Evolutionary conservation across 345 rosid species (phyloP).

Genomic region (Xanthoceras sorbifolium): DNA sequence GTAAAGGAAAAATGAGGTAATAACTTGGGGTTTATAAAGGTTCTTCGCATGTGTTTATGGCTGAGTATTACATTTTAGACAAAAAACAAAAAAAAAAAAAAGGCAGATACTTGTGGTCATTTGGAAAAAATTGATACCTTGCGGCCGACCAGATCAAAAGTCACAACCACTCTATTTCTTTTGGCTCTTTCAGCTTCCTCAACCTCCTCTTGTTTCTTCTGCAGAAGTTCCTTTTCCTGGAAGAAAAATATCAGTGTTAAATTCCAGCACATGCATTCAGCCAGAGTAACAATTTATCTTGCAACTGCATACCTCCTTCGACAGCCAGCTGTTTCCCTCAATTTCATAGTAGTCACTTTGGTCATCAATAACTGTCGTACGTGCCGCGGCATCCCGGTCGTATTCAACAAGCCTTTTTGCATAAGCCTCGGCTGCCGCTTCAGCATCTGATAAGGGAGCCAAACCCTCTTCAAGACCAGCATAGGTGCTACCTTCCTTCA

Average conservation of each 20-base stretch:
- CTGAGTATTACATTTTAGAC: not conserved
- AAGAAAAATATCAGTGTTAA: not conserved
- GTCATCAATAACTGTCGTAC: slow-evolving; percentile 94
- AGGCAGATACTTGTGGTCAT: not conserved
- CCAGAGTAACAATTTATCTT: not conserved
- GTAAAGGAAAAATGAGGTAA: not conserved
- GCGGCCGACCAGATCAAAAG: slow-evolving; percentile 93
- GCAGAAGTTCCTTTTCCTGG: slow-evolving; percentile 85
- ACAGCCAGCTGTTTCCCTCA: slow-evolving; percentile 93
- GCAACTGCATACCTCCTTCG: slow-evolving; percentile 65
- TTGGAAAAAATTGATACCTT: slow-evolving; percentile 54
- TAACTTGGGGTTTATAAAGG: not conserved
- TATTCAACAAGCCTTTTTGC: slow-evolving; percentile 92
- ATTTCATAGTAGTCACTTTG: slow-evolving; percentile 94
- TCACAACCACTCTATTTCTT: slow-evolving; percentile 75
- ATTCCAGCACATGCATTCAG: slow-evolving; percentile 4
- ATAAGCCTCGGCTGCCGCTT: slow-evolving; percentile 84
- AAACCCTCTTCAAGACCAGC: slow-evolving; percentile 74
- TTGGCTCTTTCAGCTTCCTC: slow-evolving; percentile 79
- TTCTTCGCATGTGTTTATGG: not conserved
- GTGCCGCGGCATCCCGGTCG: slow-evolving; percentile 86
- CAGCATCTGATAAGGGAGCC: slow-evolving; percentile 72
- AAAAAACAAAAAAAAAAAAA: not conserved
- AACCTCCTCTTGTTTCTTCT: slow-evolving; percentile 74
- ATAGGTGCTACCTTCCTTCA: slow-evolving; percentile 82